A percentile compares a stretch with the other conserved stretches of the same genome.
phyloP scores from a whole-genome alignment of 2,329 filamentous ascomycete genomes.

The Elsinoe batatas region DNA sequence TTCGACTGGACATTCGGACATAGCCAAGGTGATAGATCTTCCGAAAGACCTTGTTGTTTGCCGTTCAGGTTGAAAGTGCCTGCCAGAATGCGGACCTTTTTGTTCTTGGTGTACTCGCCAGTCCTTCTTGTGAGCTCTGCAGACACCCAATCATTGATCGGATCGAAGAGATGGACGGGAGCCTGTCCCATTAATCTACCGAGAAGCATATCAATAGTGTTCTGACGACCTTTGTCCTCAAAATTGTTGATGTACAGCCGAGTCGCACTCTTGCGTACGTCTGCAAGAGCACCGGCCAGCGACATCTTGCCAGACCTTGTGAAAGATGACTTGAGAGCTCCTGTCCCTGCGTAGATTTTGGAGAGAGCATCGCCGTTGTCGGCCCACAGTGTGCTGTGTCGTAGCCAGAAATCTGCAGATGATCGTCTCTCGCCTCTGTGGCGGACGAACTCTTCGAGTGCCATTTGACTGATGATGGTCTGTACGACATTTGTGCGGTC shows the following conservation, averaged over 20 bases:
- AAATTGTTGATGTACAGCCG: slow-evolving; percentile 97
- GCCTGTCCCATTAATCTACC: slow-evolving; percentile 74
- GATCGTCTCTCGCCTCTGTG: slow-evolving; percentile 58
- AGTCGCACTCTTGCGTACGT: slow-evolving; percentile 88
- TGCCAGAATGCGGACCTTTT: slow-evolving; percentile 68
- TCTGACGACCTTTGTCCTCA: slow-evolving; percentile 81
- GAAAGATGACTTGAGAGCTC: slow-evolving; percentile 89
- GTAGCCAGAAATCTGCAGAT: slow-evolving; percentile 75
- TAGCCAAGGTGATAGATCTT: slow-evolving; percentile 80
- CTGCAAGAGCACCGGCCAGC: slow-evolving; percentile 82
- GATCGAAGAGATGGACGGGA: slow-evolving; percentile 81
- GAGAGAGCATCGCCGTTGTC: slow-evolving; percentile 93
- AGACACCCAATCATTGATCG: slow-evolving; percentile 83
- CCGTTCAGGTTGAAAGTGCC: slow-evolving; percentile 96
- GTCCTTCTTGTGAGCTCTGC: slow-evolving; percentile 58
- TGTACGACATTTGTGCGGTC: slow-evolving; percentile 95
- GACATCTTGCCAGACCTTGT: slow-evolving; percentile 95
- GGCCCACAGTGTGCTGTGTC: slow-evolving; percentile 89
- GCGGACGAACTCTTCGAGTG: slow-evolving; percentile 69
- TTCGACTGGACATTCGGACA: slow-evolving; percentile 52
- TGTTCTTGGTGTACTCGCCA: slow-evolving; percentile 63
- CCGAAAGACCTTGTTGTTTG: slow-evolving; percentile 62
- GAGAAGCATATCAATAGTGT: slow-evolving; percentile 90
- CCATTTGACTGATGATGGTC: slow-evolving; percentile 90
- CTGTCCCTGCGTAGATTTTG: slow-evolving; percentile 92